A percentile compares a stretch with the other conserved stretches of the same genome.
phyloP scores from a whole-genome alignment of 148 eudicot species.

The Persicaria tinctoria region DNA sequence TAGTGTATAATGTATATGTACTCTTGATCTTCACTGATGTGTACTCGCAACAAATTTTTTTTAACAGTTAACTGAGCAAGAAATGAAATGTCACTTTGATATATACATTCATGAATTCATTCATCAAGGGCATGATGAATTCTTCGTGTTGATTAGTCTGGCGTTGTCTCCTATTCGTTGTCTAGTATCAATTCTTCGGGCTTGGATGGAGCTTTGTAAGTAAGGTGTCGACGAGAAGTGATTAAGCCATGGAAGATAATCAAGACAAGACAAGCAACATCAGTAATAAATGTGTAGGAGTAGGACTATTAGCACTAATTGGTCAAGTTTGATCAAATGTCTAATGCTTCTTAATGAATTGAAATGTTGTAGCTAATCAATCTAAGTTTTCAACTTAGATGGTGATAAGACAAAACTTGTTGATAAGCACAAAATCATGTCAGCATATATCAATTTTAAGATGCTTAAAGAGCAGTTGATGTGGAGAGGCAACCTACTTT shows the following conservation, averaged over 20 bases:
- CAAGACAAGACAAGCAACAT: neutral
- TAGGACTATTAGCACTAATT: neutral
- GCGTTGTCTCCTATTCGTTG: neutral
- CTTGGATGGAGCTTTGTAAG: neutral
- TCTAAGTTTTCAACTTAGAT: neutral
- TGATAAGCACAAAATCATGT: neutral
- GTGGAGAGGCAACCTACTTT: neutral
- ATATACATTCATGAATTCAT: neutral
- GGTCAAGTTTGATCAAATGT: neutral
- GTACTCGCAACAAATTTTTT: conserved; percentile 7
- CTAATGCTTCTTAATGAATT: neutral
- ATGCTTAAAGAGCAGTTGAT: neutral
- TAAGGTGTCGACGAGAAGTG: neutral
- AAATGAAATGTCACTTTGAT: conserved; percentile 5
- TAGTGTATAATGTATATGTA: conserved; percentile 12
- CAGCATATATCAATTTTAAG: neutral
- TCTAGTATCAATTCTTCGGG: neutral
- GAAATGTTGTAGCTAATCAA: neutral
- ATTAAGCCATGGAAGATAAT: neutral
- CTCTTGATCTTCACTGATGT: conserved; percentile 14
- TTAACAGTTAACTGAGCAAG: conserved; percentile 3
- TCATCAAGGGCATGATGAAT: neutral
- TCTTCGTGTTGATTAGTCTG: neutral
- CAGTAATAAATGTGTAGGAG: neutral
- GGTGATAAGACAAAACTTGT: neutral